Conservation (phyloP, 2,329 filamentous ascomycete species). For the Pseudocercospora macadamiae region DNA sequence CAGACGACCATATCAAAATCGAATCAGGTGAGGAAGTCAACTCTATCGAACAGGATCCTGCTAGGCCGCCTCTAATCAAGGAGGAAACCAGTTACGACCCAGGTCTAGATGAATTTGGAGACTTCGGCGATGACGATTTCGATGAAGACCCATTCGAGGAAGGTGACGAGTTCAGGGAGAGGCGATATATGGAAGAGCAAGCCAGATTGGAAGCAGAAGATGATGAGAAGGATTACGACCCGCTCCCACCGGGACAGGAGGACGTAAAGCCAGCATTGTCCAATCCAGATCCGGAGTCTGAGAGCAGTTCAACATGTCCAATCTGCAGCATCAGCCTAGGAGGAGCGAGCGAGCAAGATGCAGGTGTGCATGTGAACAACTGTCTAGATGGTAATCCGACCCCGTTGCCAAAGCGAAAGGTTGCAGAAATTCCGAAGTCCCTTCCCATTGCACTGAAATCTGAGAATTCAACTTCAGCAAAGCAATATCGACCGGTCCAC, state of each 20-base stretch:
- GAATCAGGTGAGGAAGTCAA: conserved; percentile 2
- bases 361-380: conserved; percentile 83
- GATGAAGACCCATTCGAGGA: conserved; percentile 63
- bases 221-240: conserved; percentile 45
- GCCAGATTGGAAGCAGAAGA: conserved; percentile 54
- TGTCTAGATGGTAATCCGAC: conserved; percentile 83
- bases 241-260: conserved; percentile 25
- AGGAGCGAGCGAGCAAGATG: conserved; percentile 63
- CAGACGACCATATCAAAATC: neutral
- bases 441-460: conserved; percentile 16
- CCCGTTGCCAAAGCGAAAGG: conserved; percentile 50
- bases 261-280: conserved; percentile 2
- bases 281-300: conserved; percentile 4
- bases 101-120: conserved; percentile 53
- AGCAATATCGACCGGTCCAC: conserved; percentile 65
- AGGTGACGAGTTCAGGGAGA: conserved; percentile 55
- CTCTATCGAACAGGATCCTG: neutral
- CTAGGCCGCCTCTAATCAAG: conserved; percentile 40
- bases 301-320: conserved; percentile 61
- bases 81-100: conserved; percentile 55
- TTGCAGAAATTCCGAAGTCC: conserved; percentile 18
- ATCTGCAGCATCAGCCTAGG: conserved; percentile 71
- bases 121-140: conserved; percentile 58
- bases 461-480: conserved; percentile 41
- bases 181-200: conserved; percentile 76